phyloP scores from a whole-genome alignment of 352 stramenopile genomes.

The Globisporangium takayamanum region DNA sequence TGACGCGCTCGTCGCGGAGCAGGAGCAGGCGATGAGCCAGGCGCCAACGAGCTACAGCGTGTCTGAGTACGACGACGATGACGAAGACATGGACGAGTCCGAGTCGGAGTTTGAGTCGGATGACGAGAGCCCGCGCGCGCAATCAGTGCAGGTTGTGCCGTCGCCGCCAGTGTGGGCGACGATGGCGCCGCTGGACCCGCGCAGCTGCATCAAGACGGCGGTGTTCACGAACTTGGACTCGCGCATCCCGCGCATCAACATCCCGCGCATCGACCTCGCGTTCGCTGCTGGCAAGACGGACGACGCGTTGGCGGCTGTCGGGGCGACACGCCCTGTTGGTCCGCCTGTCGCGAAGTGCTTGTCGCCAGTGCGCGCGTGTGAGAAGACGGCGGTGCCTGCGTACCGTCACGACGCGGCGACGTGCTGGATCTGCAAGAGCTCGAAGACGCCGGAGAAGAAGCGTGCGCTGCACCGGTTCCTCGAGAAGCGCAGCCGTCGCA shows the following conservation, averaged over 20 bases:
- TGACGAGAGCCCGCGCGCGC: conserved; percentile 11
- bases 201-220: conserved; percentile 65
- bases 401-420: conserved; percentile 68
- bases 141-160: conserved; percentile 35
- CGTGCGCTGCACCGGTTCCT: conserved; percentile 74
- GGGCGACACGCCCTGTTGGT: background rate
- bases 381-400: conserved; percentile 30
- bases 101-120: conserved; percentile 23
- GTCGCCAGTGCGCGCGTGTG: conserved; percentile 43
- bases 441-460: conserved; percentile 78
- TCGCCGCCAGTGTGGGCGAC: conserved; percentile 43
- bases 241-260: conserved; percentile 55
- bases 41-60: conserved; percentile 9
- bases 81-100: conserved; percentile 29
- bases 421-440: conserved; percentile 87
- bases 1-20: conserved; percentile 48
- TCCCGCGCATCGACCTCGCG: conserved; percentile 70
- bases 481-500: conserved; percentile 74
- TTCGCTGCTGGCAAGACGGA: conserved; percentile 21
- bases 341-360: conserved; percentile 14
- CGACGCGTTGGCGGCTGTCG: conserved; percentile 14
- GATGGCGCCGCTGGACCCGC: conserved; percentile 61
- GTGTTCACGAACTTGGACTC: conserved; percentile 78
- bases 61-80: conserved; percentile 16
- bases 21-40: conserved; percentile 19